phyloP scores from a whole-genome alignment of 495 filamentous ascomycete species.

The Parachaetomium inaequale region DNA sequence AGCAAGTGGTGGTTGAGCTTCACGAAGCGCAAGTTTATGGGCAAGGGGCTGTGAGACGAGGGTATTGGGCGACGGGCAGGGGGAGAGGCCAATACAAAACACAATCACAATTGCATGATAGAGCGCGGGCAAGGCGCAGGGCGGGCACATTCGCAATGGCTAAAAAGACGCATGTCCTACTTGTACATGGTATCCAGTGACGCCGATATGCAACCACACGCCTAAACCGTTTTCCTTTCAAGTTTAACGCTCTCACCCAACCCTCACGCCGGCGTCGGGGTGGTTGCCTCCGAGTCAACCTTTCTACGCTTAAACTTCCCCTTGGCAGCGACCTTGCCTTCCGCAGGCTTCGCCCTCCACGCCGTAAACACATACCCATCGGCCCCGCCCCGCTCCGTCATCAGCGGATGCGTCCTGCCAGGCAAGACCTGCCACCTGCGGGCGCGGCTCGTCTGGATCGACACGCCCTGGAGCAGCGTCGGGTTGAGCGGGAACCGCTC shows the following conservation, averaged over 20 bases:
- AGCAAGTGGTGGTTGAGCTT: conserved; percentile 99
- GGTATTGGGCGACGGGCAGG: not conserved
- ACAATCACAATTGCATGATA: not conserved
- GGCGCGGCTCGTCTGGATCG: conserved; percentile 70
- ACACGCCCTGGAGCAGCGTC: conserved; percentile 71
- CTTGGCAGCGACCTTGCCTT: conserved; percentile 74
- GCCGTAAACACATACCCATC: conserved; percentile 90
- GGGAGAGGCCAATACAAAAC: not conserved
- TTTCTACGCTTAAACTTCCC: conserved; percentile 67
- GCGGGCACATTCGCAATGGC: not conserved
- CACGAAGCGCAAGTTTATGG: conserved; percentile 98
- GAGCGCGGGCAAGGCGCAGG: not conserved
- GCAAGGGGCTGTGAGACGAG: conserved; percentile 66
- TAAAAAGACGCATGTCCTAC: not conserved
- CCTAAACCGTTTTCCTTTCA: not conserved
- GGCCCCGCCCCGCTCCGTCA: conserved; percentile 81
- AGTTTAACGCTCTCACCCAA: no score
- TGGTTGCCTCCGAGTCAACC: conserved; percentile 44
- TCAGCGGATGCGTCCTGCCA: conserved; percentile 86
- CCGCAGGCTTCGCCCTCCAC: conserved; percentile 71
- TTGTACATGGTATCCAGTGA: conserved; percentile 21
- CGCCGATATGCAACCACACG: not conserved
- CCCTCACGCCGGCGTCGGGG: conserved; percentile 10
- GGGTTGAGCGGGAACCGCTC: conserved; percentile 81
- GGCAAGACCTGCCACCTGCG: conserved; percentile 87